Evolutionary conservation across 192 early-diverging fungal species (phyloP).

Genomic region (Coemansia sp.): DNA sequence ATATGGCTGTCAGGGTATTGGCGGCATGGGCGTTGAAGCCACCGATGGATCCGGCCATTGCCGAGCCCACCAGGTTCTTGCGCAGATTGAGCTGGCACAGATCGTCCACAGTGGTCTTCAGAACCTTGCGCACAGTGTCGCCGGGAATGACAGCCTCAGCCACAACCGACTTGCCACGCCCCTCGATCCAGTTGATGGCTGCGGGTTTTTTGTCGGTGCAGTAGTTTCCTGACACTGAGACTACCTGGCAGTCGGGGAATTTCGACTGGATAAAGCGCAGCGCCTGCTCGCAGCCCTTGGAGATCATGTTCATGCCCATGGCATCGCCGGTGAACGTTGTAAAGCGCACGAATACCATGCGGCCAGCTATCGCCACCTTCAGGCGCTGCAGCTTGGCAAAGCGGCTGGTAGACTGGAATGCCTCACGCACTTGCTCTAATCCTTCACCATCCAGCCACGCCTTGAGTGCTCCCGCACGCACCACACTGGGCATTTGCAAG

Average conservation of each 20-base stretch:
- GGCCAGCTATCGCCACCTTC: conserved; percentile 80
- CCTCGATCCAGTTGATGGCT: conserved; percentile 96
- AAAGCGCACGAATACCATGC: conserved; percentile 84
- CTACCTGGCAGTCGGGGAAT: conserved; percentile 74
- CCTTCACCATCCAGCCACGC: conserved; percentile 72
- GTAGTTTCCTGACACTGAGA: conserved; percentile 88
- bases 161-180: conserved; percentile 90
- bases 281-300: conserved; percentile 88
- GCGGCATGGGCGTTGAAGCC: conserved; percentile 95
- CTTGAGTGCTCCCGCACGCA: conserved; percentile 64
- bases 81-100: conserved; percentile 76
- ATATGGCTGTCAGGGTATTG: conserved; percentile 88
- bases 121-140: conserved; percentile 69
- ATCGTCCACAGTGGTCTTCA: conserved; percentile 81
- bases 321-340: conserved; percentile 90
- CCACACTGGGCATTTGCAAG: conserved; percentile 75
- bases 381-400: conserved; percentile 81
- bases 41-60: conserved; percentile 89
- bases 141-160: conserved; percentile 83
- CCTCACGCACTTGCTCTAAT: conserved; percentile 59
- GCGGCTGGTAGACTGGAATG: conserved; percentile 85
- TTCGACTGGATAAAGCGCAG: conserved; percentile 59
- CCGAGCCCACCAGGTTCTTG: conserved; percentile 92
- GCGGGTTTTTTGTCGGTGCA: conserved; percentile 97
- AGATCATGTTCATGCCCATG: conserved; percentile 99